phyloP scores from a whole-genome alignment of 148 eudicot genomes.

The Nyssa sinensis region DNA sequence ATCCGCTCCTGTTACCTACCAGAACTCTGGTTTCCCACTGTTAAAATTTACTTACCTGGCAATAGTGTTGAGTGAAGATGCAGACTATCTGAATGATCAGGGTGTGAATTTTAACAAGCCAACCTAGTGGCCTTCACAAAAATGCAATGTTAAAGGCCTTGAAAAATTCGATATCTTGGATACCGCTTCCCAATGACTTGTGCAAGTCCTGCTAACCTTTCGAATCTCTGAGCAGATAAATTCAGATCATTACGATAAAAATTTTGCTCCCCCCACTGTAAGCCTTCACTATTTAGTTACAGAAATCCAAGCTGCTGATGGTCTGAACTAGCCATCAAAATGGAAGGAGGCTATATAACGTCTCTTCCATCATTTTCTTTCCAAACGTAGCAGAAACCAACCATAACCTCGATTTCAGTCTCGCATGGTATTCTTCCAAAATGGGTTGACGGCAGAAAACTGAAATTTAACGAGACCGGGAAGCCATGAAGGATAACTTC shows the following conservation, averaged over 20 bases:
- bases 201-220: background rate
- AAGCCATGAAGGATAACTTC: background rate
- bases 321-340: background rate
- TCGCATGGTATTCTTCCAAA: background rate
- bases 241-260: background rate
- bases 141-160: background rate
- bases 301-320: slow-evolving; percentile 11
- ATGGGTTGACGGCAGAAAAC: background rate
- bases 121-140: background rate
- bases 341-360: slow-evolving; percentile 1
- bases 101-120: background rate
- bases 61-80: background rate
- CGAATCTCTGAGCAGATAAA: slow-evolving; percentile 1
- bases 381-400: background rate
- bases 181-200: background rate
- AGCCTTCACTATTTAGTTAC: background rate
- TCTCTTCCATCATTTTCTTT: background rate
- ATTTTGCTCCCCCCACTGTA: background rate
- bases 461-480: background rate
- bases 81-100: background rate
- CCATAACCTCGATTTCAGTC: background rate
- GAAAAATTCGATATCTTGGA: background rate
- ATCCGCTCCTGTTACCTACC: background rate
- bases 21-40: background rate
- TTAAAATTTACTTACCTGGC: slow-evolving; percentile 1